Base-by-base conservation (phyloP, 2,329 filamentous ascomycete species). In the Cladorrhinum sp. region DNA sequence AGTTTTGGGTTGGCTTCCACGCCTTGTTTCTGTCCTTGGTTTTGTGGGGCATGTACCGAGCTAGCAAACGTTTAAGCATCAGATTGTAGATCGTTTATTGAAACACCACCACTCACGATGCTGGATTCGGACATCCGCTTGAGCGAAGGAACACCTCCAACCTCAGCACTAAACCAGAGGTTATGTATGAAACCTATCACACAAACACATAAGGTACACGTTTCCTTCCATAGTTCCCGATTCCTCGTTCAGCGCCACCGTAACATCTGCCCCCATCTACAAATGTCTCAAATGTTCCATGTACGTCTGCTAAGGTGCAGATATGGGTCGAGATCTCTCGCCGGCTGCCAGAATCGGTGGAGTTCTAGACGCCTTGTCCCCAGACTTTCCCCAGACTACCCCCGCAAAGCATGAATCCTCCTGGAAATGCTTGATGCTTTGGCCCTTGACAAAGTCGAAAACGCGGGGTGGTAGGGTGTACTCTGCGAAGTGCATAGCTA, bases 111-210 rank as follows among this genome's bases (percentile, higher is more conserved):
- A 29, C 25, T 29, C 25, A 29, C 25, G 25, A 29, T 29, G 25
- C 25, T 29, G 10, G 25, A 29, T 29, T 23, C 41, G n/a, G n/a
- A 36, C 22, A 56, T 64, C 60, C 62, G 60, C 50, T 62, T 55
- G 55, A 64, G 62, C 62, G 62, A 56, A 60, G 60, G 55, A 60
- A 32, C 50, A 55, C 53, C 20, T 10, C 12, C 13, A 25, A 41
- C 36, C 22, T 45, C 41, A 32, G 7, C 23, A 13, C 20, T 18
- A 55, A 36, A 61, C 41, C 59, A 52, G 50, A 49, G 55, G 58
- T 51, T 49, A 57, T 61, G 38, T 41, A 53, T 25, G 20, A 24
- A 54, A 54, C 7, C 25, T 18, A 54, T 22, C 52, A 53, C 8
- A 10, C 13, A 27, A 25, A 51, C 50, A 20, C 50, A 32, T 32